Conservation (phyloP, 768 basidiomycete genomes). For the Cubamyces sp. region DNA sequence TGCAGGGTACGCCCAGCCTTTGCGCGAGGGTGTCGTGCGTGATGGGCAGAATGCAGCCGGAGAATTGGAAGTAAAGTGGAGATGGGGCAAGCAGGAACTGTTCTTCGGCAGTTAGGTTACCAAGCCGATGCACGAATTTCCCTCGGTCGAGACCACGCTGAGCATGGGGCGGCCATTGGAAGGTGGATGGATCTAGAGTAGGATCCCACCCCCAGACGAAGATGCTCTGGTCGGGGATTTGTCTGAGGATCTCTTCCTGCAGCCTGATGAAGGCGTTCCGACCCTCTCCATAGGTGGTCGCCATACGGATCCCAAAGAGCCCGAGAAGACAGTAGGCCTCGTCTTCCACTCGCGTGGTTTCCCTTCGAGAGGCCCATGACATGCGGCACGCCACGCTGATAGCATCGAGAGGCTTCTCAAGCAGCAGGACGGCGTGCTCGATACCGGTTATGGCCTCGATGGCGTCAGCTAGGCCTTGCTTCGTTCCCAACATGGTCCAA, state of each 20-base stretch:
- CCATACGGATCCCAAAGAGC: constrained; percentile 5
- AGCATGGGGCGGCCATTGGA: background rate
- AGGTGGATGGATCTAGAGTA: background rate
- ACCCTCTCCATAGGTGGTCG: constrained; percentile 11
- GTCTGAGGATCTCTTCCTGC: constrained; percentile 9
- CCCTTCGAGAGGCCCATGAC: constrained; percentile 10
- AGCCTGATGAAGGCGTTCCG: constrained; percentile 7
- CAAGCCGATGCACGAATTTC: background rate
- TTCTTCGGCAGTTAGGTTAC: background rate
- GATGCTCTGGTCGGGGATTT: constrained; percentile 7
- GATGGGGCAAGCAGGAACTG: background rate
- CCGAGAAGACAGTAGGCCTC: constrained; percentile 15
- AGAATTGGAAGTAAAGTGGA: background rate
- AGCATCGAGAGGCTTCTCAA: background rate
- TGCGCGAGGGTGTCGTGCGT: background rate
- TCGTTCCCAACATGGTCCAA: constrained; percentile 10
- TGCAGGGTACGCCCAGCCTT: background rate
- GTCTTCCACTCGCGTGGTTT: constrained; percentile 10
- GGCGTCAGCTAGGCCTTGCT: background rate
- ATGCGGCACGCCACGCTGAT: constrained; percentile 10
- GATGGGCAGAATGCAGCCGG: background rate
- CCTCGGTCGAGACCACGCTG: too few relatives aligned
- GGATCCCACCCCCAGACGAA: constrained; percentile 4
- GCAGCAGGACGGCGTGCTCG: background rate
- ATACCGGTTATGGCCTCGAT: constrained; percentile 8